phyloP scores from a whole-genome alignment of 768 basidiomycete species.

The Hygrophorus russula region DNA sequence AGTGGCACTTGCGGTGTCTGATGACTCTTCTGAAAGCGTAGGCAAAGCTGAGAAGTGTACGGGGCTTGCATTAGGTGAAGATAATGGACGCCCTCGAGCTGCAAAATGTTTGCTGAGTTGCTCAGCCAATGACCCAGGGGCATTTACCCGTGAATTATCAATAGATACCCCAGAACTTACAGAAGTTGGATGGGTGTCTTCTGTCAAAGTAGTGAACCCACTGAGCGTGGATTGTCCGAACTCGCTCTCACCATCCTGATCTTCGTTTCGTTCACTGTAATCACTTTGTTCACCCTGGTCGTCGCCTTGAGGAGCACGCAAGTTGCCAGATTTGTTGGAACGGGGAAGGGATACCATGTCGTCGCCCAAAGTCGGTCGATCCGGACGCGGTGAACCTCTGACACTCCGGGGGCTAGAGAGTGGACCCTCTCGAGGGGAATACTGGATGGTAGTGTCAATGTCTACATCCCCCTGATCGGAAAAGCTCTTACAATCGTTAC shows the following conservation, averaged over 20 bases:
- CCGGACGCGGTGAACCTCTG: slow-evolving; percentile 54
- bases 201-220: slow-evolving; percentile 30
- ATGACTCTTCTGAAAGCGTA: slow-evolving; percentile 25
- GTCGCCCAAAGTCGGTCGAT: slow-evolving; percentile 30
- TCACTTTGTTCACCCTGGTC: slow-evolving; percentile 32
- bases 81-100: slow-evolving; percentile 31
- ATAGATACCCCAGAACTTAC: slow-evolving; percentile 29
- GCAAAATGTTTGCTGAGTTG: slow-evolving; percentile 50
- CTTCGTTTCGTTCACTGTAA: slow-evolving; percentile 19
- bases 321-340: slow-evolving; percentile 26
- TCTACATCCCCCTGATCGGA: background rate
- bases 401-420: slow-evolving; percentile 58
- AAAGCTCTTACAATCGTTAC: slow-evolving; percentile 42
- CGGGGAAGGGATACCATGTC: slow-evolving; percentile 16
- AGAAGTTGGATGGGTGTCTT: slow-evolving; percentile 48
- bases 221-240: slow-evolving; percentile 36
- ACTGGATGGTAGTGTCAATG: slow-evolving; percentile 26
- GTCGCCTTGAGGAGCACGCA: slow-evolving; percentile 32
- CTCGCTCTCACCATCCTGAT: slow-evolving; percentile 47
- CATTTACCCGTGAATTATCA: slow-evolving; percentile 23
- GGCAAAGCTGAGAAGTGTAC: slow-evolving; percentile 20
- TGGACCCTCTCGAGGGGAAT: slow-evolving; percentile 48
- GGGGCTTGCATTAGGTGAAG: slow-evolving; percentile 25
- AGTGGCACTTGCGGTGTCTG: slow-evolving; percentile 25
- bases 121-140: slow-evolving; percentile 45